These are phyloP conservation scores for Gonapodya sp. DNA, from an alignment of 192 early-diverging fungal genomes.

Conservation along the genomic window DNA sequence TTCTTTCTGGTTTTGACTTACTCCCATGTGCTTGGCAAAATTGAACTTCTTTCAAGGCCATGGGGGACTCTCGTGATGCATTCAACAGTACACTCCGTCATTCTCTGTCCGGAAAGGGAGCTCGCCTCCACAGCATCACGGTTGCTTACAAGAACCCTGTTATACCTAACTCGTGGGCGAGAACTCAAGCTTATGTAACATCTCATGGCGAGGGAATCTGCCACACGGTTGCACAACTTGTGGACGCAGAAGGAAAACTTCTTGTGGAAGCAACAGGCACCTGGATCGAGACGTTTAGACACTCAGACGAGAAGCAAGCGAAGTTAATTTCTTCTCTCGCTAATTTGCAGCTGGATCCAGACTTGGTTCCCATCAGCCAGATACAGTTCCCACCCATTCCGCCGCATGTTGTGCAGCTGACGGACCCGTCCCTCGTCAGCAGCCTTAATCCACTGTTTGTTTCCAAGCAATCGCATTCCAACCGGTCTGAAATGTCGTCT, in stretches of 20 bases:
- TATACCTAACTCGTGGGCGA: neutral
- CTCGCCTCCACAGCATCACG: neutral
- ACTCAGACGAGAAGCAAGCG: neutral
- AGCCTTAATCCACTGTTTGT: neutral
- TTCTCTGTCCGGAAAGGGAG: neutral
- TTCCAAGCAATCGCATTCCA: neutral
- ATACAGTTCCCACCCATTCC: neutral
- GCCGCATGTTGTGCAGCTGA: neutral
- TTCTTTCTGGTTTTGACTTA: no score
- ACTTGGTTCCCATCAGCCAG: neutral
- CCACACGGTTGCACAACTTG: neutral
- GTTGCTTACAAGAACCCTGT: neutral
- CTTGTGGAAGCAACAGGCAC: neutral
- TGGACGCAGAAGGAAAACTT: neutral
- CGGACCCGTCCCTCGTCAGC: neutral
- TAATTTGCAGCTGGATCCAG: neutral
- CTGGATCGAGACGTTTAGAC: neutral
- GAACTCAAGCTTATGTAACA: neutral
- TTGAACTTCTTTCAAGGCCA: no score
- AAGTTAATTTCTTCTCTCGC: neutral
- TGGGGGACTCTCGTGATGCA: neutral
- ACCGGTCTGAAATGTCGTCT: no score
- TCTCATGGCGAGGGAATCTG: neutral
- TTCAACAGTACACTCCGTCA: no score
- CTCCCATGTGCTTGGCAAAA: no score